These are phyloP conservation scores for Salix koriyanagi DNA, from an alignment of 345 rosid species.

Conservation along the genomic window DNA sequence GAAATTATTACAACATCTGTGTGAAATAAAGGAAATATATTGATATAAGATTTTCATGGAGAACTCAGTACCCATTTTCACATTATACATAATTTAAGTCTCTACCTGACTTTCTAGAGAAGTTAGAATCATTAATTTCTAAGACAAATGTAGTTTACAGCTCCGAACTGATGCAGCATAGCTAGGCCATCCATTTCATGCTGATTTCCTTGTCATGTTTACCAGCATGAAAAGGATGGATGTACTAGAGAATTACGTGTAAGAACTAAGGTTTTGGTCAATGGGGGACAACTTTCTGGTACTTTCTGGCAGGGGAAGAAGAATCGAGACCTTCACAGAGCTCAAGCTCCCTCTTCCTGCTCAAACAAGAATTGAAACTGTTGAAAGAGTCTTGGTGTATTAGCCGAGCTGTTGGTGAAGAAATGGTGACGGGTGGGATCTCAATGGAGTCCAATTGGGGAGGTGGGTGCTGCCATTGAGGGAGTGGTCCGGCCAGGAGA, in stretches of 20 bases:
- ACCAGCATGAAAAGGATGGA: constrained; percentile 22
- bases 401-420: constrained; percentile 29
- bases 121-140: constrained; percentile 24
- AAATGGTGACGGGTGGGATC: constrained; percentile 58
- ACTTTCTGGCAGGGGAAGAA: constrained; percentile 23
- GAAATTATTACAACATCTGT: not conserved
- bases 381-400: constrained; percentile 31
- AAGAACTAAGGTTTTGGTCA: constrained; percentile 6
- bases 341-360: constrained; percentile 37
- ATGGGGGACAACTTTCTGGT: constrained; percentile 21
- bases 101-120: constrained; percentile 9
- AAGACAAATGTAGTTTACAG: constrained; percentile 14
- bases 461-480: constrained; percentile 79
- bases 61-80: constrained; percentile 20
- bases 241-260: not conserved
- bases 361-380: constrained; percentile 11
- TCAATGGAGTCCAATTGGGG: constrained; percentile 55
- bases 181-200: constrained; percentile 18
- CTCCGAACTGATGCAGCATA: constrained; percentile 4
- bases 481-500: constrained; percentile 68
- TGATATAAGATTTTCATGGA: constrained; percentile 6
- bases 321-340: constrained; percentile 26
- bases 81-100: constrained; percentile 15
- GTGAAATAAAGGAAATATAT: not conserved
- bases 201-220: constrained; percentile 5